These are phyloP conservation scores for Stromatinia cepivora DNA, from an alignment of 2,329 filamentous ascomycete genomes.

Conservation along the genomic window DNA sequence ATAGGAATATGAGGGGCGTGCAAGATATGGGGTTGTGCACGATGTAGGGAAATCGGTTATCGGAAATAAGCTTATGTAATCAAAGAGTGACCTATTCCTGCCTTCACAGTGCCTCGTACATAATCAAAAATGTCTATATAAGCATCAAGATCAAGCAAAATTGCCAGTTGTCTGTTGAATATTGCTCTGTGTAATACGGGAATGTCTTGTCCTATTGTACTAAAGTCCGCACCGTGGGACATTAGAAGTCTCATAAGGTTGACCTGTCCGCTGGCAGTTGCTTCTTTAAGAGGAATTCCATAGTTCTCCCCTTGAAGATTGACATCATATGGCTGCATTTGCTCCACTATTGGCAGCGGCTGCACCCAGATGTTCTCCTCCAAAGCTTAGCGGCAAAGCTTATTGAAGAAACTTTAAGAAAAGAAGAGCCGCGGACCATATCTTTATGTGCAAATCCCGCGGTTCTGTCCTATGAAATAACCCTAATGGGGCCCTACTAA, in stretches of 20 bases:
- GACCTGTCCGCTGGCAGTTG: background rate
- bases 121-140: background rate
- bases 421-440: slow-evolving; percentile 3
- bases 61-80: too few species aligned
- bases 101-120: background rate
- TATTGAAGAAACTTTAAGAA: background rate
- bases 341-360: slow-evolving; percentile 28
- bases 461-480: too few species aligned
- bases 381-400: slow-evolving; percentile 24
- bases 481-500: too few species aligned
- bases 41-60: too few species aligned
- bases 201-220: accelerated
- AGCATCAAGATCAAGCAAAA: background rate
- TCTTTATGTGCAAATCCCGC: too few species aligned
- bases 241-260: background rate
- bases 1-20: too few species aligned
- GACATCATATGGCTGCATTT: slow-evolving; percentile 10
- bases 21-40: too few species aligned
- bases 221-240: background rate
- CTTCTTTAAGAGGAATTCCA: background rate
- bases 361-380: slow-evolving; percentile 27
- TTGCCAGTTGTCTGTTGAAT: background rate
- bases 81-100: too few species aligned
- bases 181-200: background rate
- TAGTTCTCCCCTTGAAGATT: background rate